These are phyloP conservation scores for Debaryomyces prosopidis DNA, from an alignment of 805 yeast genomes.

Conservation along the genomic window DNA sequence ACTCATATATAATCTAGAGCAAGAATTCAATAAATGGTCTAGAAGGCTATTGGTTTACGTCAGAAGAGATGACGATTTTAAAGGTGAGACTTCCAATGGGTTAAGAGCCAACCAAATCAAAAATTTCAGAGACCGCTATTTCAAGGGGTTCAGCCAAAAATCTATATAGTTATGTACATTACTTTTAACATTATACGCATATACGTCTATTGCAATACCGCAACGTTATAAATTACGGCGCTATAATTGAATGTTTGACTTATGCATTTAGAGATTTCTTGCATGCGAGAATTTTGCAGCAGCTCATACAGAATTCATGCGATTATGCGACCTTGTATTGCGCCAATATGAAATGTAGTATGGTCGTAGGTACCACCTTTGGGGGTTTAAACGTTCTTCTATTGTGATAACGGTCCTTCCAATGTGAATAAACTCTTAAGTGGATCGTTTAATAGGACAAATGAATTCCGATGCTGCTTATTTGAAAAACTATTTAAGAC, in stretches of 20 bases:
- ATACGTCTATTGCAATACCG: too few relatives aligned
- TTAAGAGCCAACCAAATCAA: conserved; percentile 49
- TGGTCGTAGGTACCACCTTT: too few relatives aligned
- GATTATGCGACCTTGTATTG: not conserved
- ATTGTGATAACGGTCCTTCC: too few relatives aligned
- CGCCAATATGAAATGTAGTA: not conserved
- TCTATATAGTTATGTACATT: conserved; percentile 19
- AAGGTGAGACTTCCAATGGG: conserved; percentile 49
- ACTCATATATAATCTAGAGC: conserved; percentile 73
- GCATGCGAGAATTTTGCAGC: conserved; percentile 15
- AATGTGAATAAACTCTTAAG: not conserved
- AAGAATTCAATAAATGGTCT: conserved; percentile 92
- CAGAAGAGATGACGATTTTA: conserved; percentile 51
- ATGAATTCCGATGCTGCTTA: not conserved
- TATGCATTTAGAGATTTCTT: conserved; percentile 16
- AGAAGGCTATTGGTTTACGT: conserved; percentile 81
- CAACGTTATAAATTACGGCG: too few relatives aligned
- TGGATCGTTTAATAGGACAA: not conserved
- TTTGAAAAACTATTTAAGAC: not conserved
- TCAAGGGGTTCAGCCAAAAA: conserved; percentile 56
- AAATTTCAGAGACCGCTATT: conserved; percentile 73
- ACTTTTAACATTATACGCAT: not conserved
- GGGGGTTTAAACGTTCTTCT: too few relatives aligned
- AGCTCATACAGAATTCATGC: not conserved
- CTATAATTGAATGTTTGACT: too few relatives aligned